phyloP scores from a whole-genome alignment of 2,329 filamentous ascomycete genomes.

The Botrytis porri region DNA sequence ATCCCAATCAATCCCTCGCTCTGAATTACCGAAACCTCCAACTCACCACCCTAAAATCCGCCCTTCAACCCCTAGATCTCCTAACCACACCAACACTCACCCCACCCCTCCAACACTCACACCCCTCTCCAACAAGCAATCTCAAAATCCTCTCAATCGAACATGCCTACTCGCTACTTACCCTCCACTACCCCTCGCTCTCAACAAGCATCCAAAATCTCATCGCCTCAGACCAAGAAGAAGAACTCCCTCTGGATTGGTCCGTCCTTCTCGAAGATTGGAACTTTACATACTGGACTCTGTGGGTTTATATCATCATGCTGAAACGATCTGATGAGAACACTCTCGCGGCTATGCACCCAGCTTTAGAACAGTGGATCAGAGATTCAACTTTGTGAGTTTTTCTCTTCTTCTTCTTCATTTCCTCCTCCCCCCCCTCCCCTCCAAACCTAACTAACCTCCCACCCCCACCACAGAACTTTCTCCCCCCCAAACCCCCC shows the following conservation, averaged over 20 bases:
- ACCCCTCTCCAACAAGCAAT: neutral
- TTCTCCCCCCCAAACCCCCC: neutral
- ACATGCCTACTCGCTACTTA: conserved; percentile 29
- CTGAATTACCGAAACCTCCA: conserved; percentile 30
- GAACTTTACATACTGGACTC: conserved; percentile 31
- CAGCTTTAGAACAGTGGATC: neutral
- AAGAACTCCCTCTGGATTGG: conserved; percentile 33
- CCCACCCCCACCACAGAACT: neutral
- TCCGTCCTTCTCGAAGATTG: conserved; percentile 28
- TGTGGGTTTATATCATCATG: conserved; percentile 30
- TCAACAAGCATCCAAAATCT: conserved; percentile 18
- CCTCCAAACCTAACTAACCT: neutral
- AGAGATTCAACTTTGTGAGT: neutral
- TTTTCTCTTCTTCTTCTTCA: too few relatives aligned
- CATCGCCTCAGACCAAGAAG: conserved; percentile 33
- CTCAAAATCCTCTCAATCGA: conserved; percentile 35
- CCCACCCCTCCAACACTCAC: neutral
- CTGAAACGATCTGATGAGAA: conserved; percentile 9
- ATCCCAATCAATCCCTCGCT: conserved; percentile 30
- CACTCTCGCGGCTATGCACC: neutral
- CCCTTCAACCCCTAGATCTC: conserved; percentile 16
- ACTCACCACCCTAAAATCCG: conserved; percentile 24
- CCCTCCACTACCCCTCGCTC: conserved; percentile 20
- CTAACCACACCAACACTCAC: conserved; percentile 3
- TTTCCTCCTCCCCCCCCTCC: neutral